Base-by-base conservation (phyloP, 805 yeast genomes). In the Candida berthetii region DNA sequence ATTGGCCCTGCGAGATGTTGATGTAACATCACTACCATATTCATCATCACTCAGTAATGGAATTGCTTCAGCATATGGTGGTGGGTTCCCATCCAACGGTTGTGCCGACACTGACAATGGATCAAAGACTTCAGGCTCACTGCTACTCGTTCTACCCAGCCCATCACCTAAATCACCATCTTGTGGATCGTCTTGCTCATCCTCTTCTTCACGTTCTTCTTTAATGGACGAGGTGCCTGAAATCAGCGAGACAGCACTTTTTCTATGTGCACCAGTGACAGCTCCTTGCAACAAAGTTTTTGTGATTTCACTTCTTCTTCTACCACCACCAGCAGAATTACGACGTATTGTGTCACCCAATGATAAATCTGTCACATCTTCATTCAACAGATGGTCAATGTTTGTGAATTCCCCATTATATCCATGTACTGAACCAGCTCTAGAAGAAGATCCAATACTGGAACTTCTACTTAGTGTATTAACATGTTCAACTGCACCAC, bases 1-100 rank as follows among this genome's bases (percentile, higher is more conserved):
- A 22, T 22, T 13, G 4, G 5, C 29, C 8, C 29, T 27, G n/a
- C 29, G 4, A 4, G 29, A 27, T 27, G n/a, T 27, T 4, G n/a
- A 5, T 4, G 13, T 13, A 4, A 27, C 4, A 27, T 27, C 11
- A 27, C 29, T 27, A 27, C 37, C 42, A 31, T 45, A 42, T 37
- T 53, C 47, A 14, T 45, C 52, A 35, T 53, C 58, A 36, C 56
- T 53, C 51, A 51, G 40, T 24, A 56, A 39, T 3, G 58, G 50
- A 6, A 51, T 43, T 1, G 50, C 43, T 17, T 59, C 64, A 15
- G 54, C 54, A 47, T 66, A 66, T 15, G 57, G 50, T 3, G 71
- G 71, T 24, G 69, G 29, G n/a, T 27, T 27, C 29, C n/a, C 29
- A 27, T 27, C n/a, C 13, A 27, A 22, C 6, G 6, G 6, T 22